Conservation (phyloP, 192 early-diverging fungal genomes). For the Podila epicladia region DNA sequence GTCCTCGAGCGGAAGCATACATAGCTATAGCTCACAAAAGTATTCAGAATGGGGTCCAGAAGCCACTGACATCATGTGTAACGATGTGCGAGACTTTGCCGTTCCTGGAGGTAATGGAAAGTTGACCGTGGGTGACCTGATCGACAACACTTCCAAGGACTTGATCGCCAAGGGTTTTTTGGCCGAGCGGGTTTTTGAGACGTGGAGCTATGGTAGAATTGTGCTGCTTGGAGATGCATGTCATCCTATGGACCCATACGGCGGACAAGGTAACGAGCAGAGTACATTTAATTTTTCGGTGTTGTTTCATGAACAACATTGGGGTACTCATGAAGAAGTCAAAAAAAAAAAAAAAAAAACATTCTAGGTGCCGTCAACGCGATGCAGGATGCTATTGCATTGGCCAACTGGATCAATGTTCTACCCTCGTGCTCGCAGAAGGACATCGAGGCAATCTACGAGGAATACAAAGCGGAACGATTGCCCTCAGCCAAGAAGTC, state of each 20-base stretch:
- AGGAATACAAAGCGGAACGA: neutral
- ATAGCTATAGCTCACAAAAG: neutral
- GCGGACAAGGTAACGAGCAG: neutral
- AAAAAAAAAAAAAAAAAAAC: neutral
- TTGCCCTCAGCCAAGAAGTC: neutral
- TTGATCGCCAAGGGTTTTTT: neutral
- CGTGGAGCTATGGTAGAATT: neutral
- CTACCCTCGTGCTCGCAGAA: neutral
- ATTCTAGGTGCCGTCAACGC: neutral
- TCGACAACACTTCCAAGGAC: neutral
- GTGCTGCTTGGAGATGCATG: neutral
- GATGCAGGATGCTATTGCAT: neutral
- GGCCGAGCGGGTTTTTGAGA: neutral
- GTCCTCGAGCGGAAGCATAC: too few species aligned
- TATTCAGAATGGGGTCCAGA: slow-evolving; percentile 2
- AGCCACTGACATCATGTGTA: neutral
- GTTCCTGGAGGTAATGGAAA: slow-evolving; percentile 1
- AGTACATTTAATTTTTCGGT: too few species aligned
- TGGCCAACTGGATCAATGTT: slow-evolving; percentile 1
- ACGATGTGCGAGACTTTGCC: neutral
- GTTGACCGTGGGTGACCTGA: neutral
- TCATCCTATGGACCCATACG: slow-evolving; percentile 1
- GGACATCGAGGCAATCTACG: neutral
- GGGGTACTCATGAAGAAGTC: neutral
- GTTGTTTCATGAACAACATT: too few species aligned